Evolutionary conservation across 805 yeast species (phyloP).

Genomic region (Pichia cabralensis): DNA sequence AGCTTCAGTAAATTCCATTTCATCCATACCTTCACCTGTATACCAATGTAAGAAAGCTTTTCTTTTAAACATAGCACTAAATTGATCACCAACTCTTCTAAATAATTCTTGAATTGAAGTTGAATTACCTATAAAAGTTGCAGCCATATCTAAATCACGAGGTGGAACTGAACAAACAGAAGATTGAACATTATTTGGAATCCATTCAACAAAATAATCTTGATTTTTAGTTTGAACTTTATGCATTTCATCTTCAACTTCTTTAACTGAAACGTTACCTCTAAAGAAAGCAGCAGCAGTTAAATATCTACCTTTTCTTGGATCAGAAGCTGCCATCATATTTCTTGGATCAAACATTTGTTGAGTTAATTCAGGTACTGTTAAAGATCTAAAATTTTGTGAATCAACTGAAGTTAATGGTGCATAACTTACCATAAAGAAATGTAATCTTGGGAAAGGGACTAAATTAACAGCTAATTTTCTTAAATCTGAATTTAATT

Average conservation of each 20-base stretch:
- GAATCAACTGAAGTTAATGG: conserved; percentile 79
- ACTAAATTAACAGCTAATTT: conserved; percentile 90
- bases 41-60: conserved; percentile 96
- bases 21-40: conserved; percentile 94
- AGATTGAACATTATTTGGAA: conserved; percentile 90
- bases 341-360: conserved; percentile 88
- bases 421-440: conserved; percentile 92
- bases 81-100: conserved; percentile 82
- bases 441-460: conserved; percentile 92
- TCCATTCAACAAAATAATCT: conserved; percentile 88
- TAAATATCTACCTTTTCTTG: conserved; percentile 81
- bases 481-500: conserved; percentile 84
- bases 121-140: conserved; percentile 88
- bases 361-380: conserved; percentile 87
- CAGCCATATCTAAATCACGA: conserved; percentile 75
- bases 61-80: conserved; percentile 85
- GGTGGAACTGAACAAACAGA: conserved; percentile 91
- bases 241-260: conserved; percentile 89
- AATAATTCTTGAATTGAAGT: conserved; percentile 88
- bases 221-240: conserved; percentile 75
- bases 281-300: conserved; percentile 92
- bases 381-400: conserved; percentile 70
- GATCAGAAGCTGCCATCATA: conserved; percentile 95
- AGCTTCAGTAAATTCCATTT: conserved; percentile 88
- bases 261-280: conserved; percentile 86